Conservation (phyloP, 352 stramenopile species). For the Thraustochytrium sp. region DNA sequence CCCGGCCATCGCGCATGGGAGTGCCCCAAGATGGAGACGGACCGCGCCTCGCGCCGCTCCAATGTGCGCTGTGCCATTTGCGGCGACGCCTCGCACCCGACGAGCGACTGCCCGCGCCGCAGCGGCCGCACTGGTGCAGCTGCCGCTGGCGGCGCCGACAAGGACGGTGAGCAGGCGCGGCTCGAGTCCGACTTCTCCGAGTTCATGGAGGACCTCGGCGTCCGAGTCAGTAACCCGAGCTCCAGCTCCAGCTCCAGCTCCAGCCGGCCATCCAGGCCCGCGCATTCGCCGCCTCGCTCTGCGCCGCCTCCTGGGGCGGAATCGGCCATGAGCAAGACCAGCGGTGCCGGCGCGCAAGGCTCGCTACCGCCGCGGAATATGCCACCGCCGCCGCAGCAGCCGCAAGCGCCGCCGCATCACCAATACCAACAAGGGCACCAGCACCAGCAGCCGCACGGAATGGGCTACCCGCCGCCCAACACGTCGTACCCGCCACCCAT, state of each 20-base stretch:
- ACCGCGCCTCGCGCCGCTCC: slow-evolving; percentile 52
- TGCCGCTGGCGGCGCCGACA: background rate
- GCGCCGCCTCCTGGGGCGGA: background rate
- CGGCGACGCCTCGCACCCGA: slow-evolving; percentile 93
- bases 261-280: background rate
- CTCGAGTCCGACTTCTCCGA: slow-evolving; percentile 6
- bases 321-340: background rate
- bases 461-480: no score
- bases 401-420: background rate
- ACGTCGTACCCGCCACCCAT: no score
- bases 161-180: slow-evolving; percentile 2
- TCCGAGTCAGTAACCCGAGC: background rate
- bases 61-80: slow-evolving; percentile 85
- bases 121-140: background rate
- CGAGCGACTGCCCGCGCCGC: slow-evolving; percentile 81
- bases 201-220: slow-evolving; percentile 39
- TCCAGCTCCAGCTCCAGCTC: background rate
- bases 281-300: background rate
- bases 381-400: background rate
- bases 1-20: slow-evolving; percentile 95
- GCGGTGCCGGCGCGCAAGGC: background rate
- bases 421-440: background rate
- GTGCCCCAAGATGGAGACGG: slow-evolving; percentile 78
- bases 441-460: background rate
- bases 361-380: background rate